A percentile compares a stretch with the other conserved stretches of the same genome.
Evolutionary conservation across 768 basidiomycete genomes (phyloP).

Genomic region (Mycena polygramma): DNA sequence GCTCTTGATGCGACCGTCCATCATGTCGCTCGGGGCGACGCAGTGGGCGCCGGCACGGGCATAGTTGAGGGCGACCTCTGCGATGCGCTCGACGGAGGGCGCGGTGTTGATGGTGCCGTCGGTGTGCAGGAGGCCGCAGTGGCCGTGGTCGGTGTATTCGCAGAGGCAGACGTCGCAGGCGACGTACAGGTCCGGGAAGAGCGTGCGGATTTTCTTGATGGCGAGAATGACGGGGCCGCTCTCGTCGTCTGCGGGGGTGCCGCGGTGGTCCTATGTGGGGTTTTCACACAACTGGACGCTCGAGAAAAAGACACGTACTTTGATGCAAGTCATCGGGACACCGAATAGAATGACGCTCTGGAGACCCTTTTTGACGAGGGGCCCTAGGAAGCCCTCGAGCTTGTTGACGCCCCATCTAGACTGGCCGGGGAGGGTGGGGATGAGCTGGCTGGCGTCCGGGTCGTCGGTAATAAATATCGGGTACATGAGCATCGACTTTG

Average conservation of each 20-base stretch:
- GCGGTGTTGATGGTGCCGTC: conserved; percentile 85
- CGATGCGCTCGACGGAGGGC: conserved; percentile 89
- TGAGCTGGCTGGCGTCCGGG: conserved; percentile 83
- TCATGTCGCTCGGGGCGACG: conserved; percentile 99
- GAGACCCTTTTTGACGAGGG: conserved; percentile 91
- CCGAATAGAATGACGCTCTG: conserved; percentile 95
- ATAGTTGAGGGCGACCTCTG: conserved; percentile 92
- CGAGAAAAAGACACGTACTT: conserved; percentile 60
- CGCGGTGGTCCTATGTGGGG: conserved; percentile 75
- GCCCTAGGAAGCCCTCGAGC: conserved; percentile 87
- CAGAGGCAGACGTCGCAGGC: conserved; percentile 98
- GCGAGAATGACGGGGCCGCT: conserved; percentile 94
- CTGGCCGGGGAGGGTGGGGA: conserved; percentile 86
- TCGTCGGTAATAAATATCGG: conserved; percentile 99
- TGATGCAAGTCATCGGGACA: conserved; percentile 84
- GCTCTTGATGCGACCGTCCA: conserved; percentile 93
- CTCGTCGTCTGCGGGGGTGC: conserved; percentile 91
- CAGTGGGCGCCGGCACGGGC: conserved; percentile 97
- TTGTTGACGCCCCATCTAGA: conserved; percentile 96
- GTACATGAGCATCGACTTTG: conserved; percentile 98
- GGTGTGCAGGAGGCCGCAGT: conserved; percentile 85
- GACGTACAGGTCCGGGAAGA: conserved; percentile 90
- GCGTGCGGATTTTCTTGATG: conserved; percentile 79
- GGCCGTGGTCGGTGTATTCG: conserved; percentile 98
- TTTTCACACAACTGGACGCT: neutral